These are phyloP conservation scores for Euphrasia arctica DNA, from an alignment of 305 asterid genomes.

Conservation along the genomic window DNA sequence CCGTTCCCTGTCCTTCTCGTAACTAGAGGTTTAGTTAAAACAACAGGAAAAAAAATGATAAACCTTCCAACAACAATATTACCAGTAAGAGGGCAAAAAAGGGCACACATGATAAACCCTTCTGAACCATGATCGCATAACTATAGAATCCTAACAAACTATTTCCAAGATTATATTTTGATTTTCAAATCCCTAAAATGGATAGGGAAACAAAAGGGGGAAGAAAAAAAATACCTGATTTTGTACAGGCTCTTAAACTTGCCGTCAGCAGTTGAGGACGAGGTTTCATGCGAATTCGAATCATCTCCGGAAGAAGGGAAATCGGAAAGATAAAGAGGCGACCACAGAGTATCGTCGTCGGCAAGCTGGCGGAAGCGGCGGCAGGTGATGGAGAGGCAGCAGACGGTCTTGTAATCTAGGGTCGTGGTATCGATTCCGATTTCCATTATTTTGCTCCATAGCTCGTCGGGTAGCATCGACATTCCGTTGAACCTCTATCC, in stretches of 20 bases:
- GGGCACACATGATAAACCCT: slow-evolving; percentile 9
- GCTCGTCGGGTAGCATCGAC: slow-evolving; percentile 73
- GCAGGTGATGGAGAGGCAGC: slow-evolving; percentile 66
- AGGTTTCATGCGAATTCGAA: slow-evolving; percentile 15
- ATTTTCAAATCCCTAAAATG: not conserved
- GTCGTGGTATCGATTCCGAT: slow-evolving; percentile 43
- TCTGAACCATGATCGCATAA: not conserved
- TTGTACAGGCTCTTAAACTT: slow-evolving; percentile 53
- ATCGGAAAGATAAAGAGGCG: slow-evolving; percentile 55
- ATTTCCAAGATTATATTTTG: not conserved
- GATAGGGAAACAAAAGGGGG: not conserved
- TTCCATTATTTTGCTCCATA: slow-evolving; percentile 73
- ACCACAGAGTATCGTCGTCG: slow-evolving; percentile 64
- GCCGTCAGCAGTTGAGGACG: slow-evolving; percentile 35
- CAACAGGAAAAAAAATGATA: slow-evolving; percentile 6
- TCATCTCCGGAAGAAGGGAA: slow-evolving; percentile 28
- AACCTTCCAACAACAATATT: not conserved
- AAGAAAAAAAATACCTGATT: slow-evolving; percentile 43
- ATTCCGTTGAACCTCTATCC: slow-evolving; percentile 13
- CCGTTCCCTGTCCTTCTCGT: slow-evolving; percentile 55
- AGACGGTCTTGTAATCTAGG: slow-evolving; percentile 51
- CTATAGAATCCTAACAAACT: not conserved
- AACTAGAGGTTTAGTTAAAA: slow-evolving; percentile 32
- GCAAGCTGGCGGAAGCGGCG: slow-evolving; percentile 59
- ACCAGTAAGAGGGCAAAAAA: slow-evolving; percentile 3